These are phyloP conservation scores for Neonectria coccinea DNA, from an alignment of 2,329 filamentous ascomycete genomes.

Conservation along the genomic window DNA sequence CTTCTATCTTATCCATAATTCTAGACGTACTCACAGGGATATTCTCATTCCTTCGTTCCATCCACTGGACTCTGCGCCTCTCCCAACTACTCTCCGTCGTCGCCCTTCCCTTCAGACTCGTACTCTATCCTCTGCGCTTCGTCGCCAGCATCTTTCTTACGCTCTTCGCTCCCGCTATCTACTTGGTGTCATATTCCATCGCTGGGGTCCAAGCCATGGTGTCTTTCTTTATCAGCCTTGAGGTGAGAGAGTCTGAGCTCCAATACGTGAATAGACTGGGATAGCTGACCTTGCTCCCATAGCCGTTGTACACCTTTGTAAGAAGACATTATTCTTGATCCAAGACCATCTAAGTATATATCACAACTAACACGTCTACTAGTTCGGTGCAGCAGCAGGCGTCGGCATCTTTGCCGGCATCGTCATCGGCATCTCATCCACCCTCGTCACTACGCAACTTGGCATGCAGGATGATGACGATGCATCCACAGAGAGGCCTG, in stretches of 20 bases:
- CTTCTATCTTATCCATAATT: conserved; percentile 33
- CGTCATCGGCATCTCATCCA: conserved; percentile 67
- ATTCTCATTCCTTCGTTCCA: conserved; percentile 43
- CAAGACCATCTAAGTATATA: neutral
- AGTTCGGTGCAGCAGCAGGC: conserved; percentile 73
- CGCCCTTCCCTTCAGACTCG: conserved; percentile 48
- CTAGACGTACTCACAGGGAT: conserved; percentile 44
- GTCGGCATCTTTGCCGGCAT: conserved; percentile 75
- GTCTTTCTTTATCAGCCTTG: conserved; percentile 48
- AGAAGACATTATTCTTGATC: conserved; percentile 32
- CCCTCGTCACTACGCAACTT: conserved; percentile 64
- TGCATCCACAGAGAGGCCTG: conserved; percentile 4
- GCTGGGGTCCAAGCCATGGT: conserved; percentile 40
- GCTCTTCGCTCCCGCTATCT: conserved; percentile 53
- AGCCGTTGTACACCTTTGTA: conserved; percentile 60
- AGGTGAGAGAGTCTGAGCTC: conserved; percentile 47
- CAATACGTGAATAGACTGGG: neutral
- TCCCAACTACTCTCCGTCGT: conserved; percentile 40
- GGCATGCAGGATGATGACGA: conserved; percentile 53
- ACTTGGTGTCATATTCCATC: conserved; percentile 48
- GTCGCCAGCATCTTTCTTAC: conserved; percentile 45
- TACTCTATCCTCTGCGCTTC: conserved; percentile 47
- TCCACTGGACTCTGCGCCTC: conserved; percentile 47
- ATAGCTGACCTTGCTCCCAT: conserved; percentile 13
- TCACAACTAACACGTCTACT: conserved; percentile 12